Percentiles rank a stretch among this genome's conserved stretches.
These are phyloP conservation scores for Aspergillus luchuensis DNA, from an alignment of 2,329 filamentous ascomycete species.

Conservation along the genomic window DNA sequence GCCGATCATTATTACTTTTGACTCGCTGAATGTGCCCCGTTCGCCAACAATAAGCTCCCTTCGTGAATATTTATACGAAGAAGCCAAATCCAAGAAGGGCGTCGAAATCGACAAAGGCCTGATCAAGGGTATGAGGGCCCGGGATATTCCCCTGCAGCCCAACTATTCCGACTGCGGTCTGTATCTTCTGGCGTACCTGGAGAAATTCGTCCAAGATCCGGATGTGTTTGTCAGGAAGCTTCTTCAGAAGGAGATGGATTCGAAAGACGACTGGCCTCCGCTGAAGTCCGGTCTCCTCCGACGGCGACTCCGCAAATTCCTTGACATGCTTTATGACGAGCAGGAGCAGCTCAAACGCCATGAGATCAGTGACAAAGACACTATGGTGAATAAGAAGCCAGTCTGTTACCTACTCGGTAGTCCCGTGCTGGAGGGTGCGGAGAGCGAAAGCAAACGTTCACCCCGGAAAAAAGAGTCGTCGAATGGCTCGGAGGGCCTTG, in stretches of 20 bases:
- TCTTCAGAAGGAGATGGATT: slow-evolving; percentile 64
- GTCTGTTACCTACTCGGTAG: slow-evolving; percentile 37
- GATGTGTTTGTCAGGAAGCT: slow-evolving; percentile 68
- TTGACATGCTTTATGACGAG: slow-evolving; percentile 64
- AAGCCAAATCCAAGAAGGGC: slow-evolving; percentile 66
- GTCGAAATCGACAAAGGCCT: slow-evolving; percentile 49
- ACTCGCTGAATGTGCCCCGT: slow-evolving; percentile 74
- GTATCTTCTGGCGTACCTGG: slow-evolving; percentile 80
- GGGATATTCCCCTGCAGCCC: slow-evolving; percentile 72
- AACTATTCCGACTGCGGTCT: slow-evolving; percentile 91
- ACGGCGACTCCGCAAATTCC: slow-evolving; percentile 63
- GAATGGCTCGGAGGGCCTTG: neutral
- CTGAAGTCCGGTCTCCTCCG: slow-evolving; percentile 63
- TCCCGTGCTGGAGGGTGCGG: neutral
- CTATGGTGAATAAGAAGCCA: slow-evolving; percentile 32
- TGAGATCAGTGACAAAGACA: slow-evolving; percentile 41
- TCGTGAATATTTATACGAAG: slow-evolving; percentile 74
- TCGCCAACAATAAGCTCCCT: slow-evolving; percentile 66
- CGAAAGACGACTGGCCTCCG: slow-evolving; percentile 56
- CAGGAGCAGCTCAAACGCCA: slow-evolving; percentile 50
- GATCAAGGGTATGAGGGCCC: slow-evolving; percentile 68
- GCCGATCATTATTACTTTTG: slow-evolving; percentile 79
- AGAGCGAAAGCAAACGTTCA: neutral
- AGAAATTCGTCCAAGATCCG: slow-evolving; percentile 76
- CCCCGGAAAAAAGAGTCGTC: neutral